Evolutionary conservation across 306 rosid genomes (phyloP), one percentile per base, ranked within the genome.

Genomic region (Crataegus laevigata): DNA sequence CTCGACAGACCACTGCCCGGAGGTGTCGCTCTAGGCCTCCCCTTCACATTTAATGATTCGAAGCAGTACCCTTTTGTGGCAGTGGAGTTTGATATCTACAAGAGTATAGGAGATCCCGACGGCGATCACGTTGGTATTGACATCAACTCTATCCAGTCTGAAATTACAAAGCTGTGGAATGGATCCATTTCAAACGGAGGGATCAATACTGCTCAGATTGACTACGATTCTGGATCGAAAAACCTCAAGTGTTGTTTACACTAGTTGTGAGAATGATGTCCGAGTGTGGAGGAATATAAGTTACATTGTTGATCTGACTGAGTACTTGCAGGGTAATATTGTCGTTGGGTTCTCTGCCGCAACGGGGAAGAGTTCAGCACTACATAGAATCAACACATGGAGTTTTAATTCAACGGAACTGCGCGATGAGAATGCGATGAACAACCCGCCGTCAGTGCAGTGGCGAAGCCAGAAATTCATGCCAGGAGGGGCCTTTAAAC

Each of bases 21-120:
- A 68, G 82, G 87, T 22, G 78, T 86, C 34, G 67, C 78, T 36
- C 81, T 85, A 28, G 89, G 91, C 32, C 81, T 85, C 14, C 62
- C 86, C 18, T 71, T 28, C 28, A 67, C n/a, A 66, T 6, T 24
- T 3, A 25, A 65, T 2, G 78, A 74, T 45, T 54, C 62, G 0
- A 71, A 25, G 3, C 62, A 1, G 19, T 69, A 50, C 74, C 74
- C 69, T 12, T 85, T 85, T 80, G 84, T 82, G n/a, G 89, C 81
- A 0, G 83, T 82, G 60, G 89, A 85, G 70, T 86, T 83, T 74
- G 89, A 86, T 68, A 86, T 79, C 55, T 76, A 0, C 9, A 0
- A 0, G 11, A 6, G 18, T 69, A 3, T 57, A 28, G 3, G 9
- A 28, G 61, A 50, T 29, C 61, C 62, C 0, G 11, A 19, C 28